Conservation (phyloP, 164 flowering plant genomes). For the Tinospora cordifolia region DNA sequence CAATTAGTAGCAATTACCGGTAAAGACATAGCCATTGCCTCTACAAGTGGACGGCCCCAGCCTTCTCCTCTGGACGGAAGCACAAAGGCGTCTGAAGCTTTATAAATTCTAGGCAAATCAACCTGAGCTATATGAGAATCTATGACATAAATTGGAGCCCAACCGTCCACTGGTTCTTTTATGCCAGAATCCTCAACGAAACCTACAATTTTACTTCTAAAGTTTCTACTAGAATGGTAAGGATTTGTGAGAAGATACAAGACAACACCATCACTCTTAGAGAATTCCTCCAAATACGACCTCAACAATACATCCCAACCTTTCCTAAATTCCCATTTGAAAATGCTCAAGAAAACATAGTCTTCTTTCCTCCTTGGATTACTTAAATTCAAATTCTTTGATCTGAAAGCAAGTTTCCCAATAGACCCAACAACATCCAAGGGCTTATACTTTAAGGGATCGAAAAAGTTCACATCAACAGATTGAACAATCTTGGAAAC, state of each 20-base stretch:
- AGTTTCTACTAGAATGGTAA: conserved; percentile 49
- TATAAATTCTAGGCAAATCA: conserved; percentile 57
- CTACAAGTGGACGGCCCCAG: conserved; percentile 72
- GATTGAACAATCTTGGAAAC: conserved; percentile 65
- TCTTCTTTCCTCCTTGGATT: conserved; percentile 3
- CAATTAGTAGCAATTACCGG: conserved; percentile 74
- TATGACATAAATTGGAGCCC: conserved; percentile 55
- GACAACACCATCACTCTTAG: conserved; percentile 38
- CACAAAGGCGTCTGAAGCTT: conserved; percentile 65
- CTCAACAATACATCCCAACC: conserved; percentile 77
- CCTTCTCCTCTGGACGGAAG: conserved; percentile 82
- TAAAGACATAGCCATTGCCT: conserved; percentile 76
- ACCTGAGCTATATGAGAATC: conserved; percentile 54
- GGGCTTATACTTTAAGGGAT: conserved; percentile 46
- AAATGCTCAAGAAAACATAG: conserved; percentile 67
- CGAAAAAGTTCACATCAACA: conserved; percentile 56
- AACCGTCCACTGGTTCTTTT: conserved; percentile 41
- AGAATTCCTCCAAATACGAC: conserved; percentile 61
- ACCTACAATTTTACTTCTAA: conserved; percentile 47
- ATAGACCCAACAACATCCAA: conserved; percentile 31
- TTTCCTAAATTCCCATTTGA: conserved; percentile 79
- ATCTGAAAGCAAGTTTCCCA: conserved; percentile 38
- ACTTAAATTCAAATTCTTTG: neutral
- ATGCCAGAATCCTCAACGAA: conserved; percentile 42
- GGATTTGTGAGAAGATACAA: conserved; percentile 57